Evolutionary conservation across 495 filamentous ascomycete species (phyloP).

Genomic region (Viridothelium virens): DNA sequence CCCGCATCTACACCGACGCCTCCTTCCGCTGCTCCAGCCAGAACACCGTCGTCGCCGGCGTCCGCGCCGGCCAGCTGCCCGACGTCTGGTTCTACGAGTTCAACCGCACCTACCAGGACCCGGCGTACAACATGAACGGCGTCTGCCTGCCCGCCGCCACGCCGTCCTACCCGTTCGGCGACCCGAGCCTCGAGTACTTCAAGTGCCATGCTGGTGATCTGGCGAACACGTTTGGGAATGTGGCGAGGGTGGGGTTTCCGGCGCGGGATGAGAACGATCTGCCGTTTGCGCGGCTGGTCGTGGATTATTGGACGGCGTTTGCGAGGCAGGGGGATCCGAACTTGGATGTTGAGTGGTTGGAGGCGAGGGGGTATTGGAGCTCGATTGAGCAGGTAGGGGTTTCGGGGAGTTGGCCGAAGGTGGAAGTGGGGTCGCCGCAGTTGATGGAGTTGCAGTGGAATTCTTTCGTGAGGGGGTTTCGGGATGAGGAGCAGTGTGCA

Average conservation of each 20-base stretch:
- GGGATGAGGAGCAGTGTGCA: slow-evolving; percentile 6
- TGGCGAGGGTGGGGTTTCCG: slow-evolving; percentile 17
- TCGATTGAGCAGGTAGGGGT: slow-evolving; percentile 19
- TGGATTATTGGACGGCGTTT: slow-evolving; percentile 26
- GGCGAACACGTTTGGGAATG: slow-evolving; percentile 23
- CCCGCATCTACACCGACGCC: slow-evolving; percentile 17
- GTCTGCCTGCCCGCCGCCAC: slow-evolving; percentile 16
- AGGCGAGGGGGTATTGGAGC: slow-evolving; percentile 22
- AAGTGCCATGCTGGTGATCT: slow-evolving; percentile 29
- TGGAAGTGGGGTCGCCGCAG: neutral
- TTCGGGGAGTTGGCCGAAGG: slow-evolving; percentile 13
- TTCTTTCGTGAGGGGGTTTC: slow-evolving; percentile 9
- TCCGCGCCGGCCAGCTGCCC: slow-evolving; percentile 15
- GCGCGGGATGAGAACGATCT: slow-evolving; percentile 24
- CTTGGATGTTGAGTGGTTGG: slow-evolving; percentile 20
- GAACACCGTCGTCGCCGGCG: slow-evolving; percentile 19
- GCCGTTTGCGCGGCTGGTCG: slow-evolving; percentile 24
- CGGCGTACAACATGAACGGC: slow-evolving; percentile 22
- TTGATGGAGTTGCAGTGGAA: slow-evolving; percentile 10
- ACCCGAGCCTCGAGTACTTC: slow-evolving; percentile 23
- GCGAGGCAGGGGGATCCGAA: slow-evolving; percentile 20
- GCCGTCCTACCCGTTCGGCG: slow-evolving; percentile 13
- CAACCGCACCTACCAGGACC: slow-evolving; percentile 25
- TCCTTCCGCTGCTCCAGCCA: slow-evolving; percentile 20
- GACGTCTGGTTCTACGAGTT: slow-evolving; percentile 22